Conservation (phyloP, 2,329 filamentous ascomycete genomes). For the Exophiala alcalophila region DNA sequence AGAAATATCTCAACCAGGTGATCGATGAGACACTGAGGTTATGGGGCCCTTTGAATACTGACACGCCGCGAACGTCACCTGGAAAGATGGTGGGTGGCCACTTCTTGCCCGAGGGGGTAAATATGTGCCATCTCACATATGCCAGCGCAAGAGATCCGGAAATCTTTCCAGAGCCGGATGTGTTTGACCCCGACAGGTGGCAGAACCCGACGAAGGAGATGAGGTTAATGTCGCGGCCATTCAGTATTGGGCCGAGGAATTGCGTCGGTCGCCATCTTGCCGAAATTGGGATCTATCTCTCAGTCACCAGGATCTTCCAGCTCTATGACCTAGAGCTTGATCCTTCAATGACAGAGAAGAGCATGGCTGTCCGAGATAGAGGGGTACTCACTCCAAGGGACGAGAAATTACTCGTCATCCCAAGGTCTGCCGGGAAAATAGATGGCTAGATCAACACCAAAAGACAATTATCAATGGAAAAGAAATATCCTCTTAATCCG, state of each 20-base stretch:
- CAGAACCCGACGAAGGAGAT: constrained; percentile 38
- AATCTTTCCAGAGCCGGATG: constrained; percentile 43
- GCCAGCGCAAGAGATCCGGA: constrained; percentile 41
- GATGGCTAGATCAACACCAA: no score
- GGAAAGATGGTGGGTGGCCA: constrained; percentile 41
- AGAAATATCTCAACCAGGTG: constrained; percentile 8
- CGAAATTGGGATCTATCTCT: constrained; percentile 42
- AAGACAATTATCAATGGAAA: no score
- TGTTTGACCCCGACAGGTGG: constrained; percentile 53
- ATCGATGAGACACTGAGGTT: constrained; percentile 12
- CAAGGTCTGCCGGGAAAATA: no score
- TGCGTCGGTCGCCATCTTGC: constrained; percentile 45
- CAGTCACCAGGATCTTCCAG: constrained; percentile 32
- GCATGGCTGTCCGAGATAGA: constrained; percentile 16
- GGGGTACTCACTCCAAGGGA: no score
- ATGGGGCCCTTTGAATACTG: constrained; percentile 12
- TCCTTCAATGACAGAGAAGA: constrained; percentile 8
- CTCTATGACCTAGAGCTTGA: constrained; percentile 15
- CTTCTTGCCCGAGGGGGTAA: constrained; percentile 45
- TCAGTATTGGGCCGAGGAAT: constrained; percentile 43
- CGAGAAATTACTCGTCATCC: no score
- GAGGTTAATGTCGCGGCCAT: constrained; percentile 43
- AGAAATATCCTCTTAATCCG: no score
- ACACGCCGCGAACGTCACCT: constrained; percentile 10
- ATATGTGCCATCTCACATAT: constrained; percentile 39